A percentile compares a stretch with the other conserved stretches of the same genome.
These are phyloP conservation scores for Penstemon newberryi DNA, from an alignment of 257 asterid species.

Conservation along the genomic window DNA sequence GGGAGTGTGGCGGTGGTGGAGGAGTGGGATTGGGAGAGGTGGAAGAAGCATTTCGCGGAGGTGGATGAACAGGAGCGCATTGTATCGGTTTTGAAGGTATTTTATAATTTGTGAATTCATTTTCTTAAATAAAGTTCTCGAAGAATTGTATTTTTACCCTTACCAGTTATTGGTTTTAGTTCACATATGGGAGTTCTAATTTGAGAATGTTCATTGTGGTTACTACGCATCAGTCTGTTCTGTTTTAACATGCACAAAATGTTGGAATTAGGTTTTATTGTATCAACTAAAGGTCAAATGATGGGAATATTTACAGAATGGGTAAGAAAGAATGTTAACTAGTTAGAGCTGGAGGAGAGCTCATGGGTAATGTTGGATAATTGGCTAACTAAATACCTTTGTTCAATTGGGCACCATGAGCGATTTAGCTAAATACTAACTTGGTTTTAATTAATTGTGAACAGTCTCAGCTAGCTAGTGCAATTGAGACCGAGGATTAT, in stretches of 20 bases:
- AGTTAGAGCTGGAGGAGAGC: conserved; percentile 1
- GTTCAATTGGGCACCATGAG: conserved; percentile 1
- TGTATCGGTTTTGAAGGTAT: conserved; percentile 70
- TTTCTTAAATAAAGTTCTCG: neutral
- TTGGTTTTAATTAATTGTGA: conserved; percentile 27
- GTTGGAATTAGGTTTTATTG: neutral
- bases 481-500: conserved; percentile 77
- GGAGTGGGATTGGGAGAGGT: conserved; percentile 96
- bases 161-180: neutral
- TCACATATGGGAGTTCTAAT: neutral
- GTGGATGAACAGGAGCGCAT: conserved; percentile 84
- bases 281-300: neutral
- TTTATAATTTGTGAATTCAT: neutral
- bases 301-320: neutral
- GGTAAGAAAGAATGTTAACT: conserved; percentile 9
- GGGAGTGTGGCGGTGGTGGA: conserved; percentile 35
- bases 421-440: conserved; percentile 24
- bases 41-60: conserved; percentile 75
- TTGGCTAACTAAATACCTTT: neutral
- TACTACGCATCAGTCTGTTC: neutral
- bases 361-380: neutral
- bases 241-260: neutral
- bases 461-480: conserved; percentile 71
- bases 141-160: conserved; percentile 1
- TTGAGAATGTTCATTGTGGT: neutral